Evolutionary conservation across 495 filamentous ascomycete species (phyloP).

Genomic region (Collariella sp.): DNA sequence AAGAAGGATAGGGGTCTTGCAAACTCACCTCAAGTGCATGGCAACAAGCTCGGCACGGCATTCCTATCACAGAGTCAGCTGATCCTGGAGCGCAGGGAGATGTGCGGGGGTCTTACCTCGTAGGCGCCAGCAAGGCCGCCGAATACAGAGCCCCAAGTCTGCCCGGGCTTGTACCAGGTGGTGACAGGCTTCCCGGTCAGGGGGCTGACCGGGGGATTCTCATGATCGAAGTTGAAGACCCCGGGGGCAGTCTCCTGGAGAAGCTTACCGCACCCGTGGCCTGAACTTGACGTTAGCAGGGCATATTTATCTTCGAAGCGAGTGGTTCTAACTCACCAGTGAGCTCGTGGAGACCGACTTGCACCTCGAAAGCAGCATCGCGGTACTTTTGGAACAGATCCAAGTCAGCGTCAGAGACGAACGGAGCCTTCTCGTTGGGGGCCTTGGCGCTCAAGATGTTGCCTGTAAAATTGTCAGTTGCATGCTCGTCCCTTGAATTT

Average conservation of each 20-base stretch:
- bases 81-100: too few relatives aligned
- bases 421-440: constrained; percentile 82
- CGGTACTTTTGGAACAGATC: constrained; percentile 70
- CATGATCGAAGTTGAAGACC: constrained; percentile 75
- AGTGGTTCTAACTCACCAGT: constrained; percentile 46
- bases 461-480: constrained; percentile 48
- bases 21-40: constrained; percentile 76
- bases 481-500: background rate
- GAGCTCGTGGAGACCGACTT: constrained; percentile 91
- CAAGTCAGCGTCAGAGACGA: constrained; percentile 66
- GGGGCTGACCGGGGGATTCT: constrained; percentile 72
- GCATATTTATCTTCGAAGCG: background rate
- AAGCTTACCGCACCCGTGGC: constrained; percentile 88
- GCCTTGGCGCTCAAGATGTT: constrained; percentile 87
- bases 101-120: constrained; percentile 47
- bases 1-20: constrained; percentile 34
- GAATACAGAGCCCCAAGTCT: constrained; percentile 92
- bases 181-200: constrained; percentile 65
- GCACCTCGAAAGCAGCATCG: constrained; percentile 84
- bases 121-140: constrained; percentile 78
- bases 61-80: constrained; percentile 25
- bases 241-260: constrained; percentile 79
- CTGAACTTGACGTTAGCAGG: constrained; percentile 8
- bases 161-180: constrained; percentile 86
- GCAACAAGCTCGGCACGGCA: constrained; percentile 75